Percentiles rank a stretch among this genome's conserved stretches.
Conservation (phyloP, 2,329 filamentous ascomycete genomes). For the Zalaria sp. region DNA sequence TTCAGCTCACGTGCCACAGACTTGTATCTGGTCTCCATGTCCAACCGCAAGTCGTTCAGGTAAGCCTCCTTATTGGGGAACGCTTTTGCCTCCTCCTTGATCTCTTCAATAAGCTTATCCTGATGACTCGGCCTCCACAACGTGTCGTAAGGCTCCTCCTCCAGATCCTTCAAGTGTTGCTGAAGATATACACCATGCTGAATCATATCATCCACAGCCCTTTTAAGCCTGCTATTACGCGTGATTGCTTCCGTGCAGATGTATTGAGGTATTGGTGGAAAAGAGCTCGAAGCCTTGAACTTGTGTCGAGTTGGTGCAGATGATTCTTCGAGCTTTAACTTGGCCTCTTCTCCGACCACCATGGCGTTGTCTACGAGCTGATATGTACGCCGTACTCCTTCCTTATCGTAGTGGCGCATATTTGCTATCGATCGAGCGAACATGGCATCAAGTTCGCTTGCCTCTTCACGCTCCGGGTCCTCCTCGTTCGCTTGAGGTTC, state of each 20-base stretch:
- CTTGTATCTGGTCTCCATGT: too few relatives aligned
- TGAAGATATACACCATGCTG: neutral
- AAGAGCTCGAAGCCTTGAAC: neutral
- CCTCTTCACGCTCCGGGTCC: too few relatives aligned
- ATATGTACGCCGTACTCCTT: neutral
- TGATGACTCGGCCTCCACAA: too few relatives aligned
- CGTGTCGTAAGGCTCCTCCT: neutral
- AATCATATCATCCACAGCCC: neutral
- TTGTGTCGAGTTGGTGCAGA: too few relatives aligned
- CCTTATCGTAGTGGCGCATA: neutral
- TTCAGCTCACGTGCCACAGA: too few relatives aligned
- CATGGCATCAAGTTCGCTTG: too few relatives aligned
- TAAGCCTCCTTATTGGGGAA: too few relatives aligned
- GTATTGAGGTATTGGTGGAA: constrained; percentile 1
- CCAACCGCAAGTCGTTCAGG: too few relatives aligned
- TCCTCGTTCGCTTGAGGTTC: too few relatives aligned
- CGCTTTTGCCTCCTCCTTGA: too few relatives aligned
- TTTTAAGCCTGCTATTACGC: neutral
- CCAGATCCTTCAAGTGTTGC: constrained; percentile 1
- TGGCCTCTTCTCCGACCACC: neutral
- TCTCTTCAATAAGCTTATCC: too few relatives aligned
- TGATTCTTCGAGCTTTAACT: neutral
- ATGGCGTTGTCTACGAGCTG: neutral
- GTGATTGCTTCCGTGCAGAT: constrained; percentile 1
- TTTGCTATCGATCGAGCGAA: too few relatives aligned